Percentiles rank a stretch among this genome's conserved stretches.
These are phyloP conservation scores for Marchantia paleacea DNA, from an alignment of 225 moss, liverwort and hornwort genomes.

Conservation along the genomic window DNA sequence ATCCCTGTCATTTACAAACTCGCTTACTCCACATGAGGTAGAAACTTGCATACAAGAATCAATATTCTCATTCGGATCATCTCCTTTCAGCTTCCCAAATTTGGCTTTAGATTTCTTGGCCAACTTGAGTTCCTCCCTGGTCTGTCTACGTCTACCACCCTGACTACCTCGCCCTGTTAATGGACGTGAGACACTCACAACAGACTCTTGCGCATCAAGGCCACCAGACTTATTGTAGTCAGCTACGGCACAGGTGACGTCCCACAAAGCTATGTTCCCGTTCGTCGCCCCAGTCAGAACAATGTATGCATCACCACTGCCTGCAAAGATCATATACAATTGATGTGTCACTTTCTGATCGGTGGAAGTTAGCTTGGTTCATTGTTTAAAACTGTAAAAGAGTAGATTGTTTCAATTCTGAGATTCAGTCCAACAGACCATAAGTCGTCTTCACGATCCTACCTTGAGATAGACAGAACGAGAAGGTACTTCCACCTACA, in stretches of 20 bases:
- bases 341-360: neutral
- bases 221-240: constrained; percentile 32
- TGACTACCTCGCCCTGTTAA: constrained; percentile 90
- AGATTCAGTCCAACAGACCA: neutral
- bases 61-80: neutral
- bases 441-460: neutral
- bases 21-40: neutral
- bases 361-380: neutral
- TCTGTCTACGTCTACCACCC: constrained; percentile 75
- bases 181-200: constrained; percentile 53
- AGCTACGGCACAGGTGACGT: constrained; percentile 58
- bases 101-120: constrained; percentile 12
- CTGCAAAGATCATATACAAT: constrained; percentile 19
- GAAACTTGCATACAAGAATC: neutral
- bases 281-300: constrained; percentile 82
- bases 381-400: neutral
- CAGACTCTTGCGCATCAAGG: constrained; percentile 17
- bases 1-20: neutral
- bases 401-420: neutral
- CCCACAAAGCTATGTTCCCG: constrained; percentile 84
- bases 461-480: no score
- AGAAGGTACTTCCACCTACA: no score
- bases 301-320: constrained; percentile 46
- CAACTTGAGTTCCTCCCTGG: constrained; percentile 35
- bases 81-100: neutral